Evolutionary conservation across 1,284 basidiomycete species (phyloP), one percentile per base, ranked within the genome.

Genomic region (Cutaneotrichosporon mucoides): DNA sequence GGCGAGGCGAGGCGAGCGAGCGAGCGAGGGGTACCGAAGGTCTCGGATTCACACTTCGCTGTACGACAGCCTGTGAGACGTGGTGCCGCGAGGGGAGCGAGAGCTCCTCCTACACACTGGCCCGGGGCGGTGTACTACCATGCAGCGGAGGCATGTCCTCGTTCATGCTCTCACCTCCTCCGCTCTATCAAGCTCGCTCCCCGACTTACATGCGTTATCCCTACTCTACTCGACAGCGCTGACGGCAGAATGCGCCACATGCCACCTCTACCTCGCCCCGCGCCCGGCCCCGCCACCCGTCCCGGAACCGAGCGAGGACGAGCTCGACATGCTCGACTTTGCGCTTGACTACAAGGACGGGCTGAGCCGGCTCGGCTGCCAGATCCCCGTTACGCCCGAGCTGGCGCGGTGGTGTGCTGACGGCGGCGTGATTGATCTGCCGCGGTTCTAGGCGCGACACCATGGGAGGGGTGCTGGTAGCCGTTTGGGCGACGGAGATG

Each of bases 241-340:
- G 15, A 56, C 48, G 1, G 12, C 57, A 72, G 73, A 79, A 71
- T 79, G 78, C 66, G 77, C 77, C 15, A 79, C 78, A 2, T 79
- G 78, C 53, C 78, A 79, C 57, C 58, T 78, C 24, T 78, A 77
- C 60, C 53, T 79, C 5, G 53, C 63, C 0, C 44, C 62, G 3
- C 33, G 36, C 1, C 66, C 68, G 9, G 10, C 53, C 3, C 47
- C 61, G 6, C 60, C 72, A 9, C 73, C 74, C 1, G 66, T 74
- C 1, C 49, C 63, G 2, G 70, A 73, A 34, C 56, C 73, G 4
- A 59, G 63, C 2, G 78, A 79, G 40, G 72, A 69, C 13, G 78
- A 79, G 62, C 61, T 70, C 37, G 78, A 79, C 59, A 79, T 79
- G 77, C 68, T 79, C 10, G 72, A 67, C 7, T 76, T 74, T 51